Evolutionary conservation across 768 basidiomycete species (phyloP), one percentile per base, ranked within the genome.

Genomic region (Tubosaeta sp.): DNA sequence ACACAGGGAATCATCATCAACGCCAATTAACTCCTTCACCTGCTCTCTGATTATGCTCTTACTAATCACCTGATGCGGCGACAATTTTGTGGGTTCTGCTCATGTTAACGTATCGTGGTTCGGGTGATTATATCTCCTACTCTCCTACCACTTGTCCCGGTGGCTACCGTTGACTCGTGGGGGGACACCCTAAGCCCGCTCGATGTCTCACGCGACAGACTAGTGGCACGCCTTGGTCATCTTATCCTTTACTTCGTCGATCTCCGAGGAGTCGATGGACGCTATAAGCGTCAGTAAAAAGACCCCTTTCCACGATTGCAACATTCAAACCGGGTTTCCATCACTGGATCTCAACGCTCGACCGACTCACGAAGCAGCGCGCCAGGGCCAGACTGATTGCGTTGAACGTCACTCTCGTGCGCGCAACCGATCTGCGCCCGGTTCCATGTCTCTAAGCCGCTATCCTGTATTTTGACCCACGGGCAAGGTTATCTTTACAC

Each of bases 261-360:
- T 58, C 59, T 64, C 64, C 63, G 63, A 64, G 63, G 63, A 64
- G 51, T 55, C 54, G 14, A 40, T 53, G 49, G 38, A 42, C 44
- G 34, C 32, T 19, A 35, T 53, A 35, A 54, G 31, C 42, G 31
- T 46, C 49, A 47, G 56, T 39, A 51, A 52, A 48, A 27, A 22
- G 27, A n/a, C 14, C 18, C 14, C 46, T 36, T 44, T 47, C 36
- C 52, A 51, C 44, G 51, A 56, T 64, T 45, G 22, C 55, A 52
- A 35, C 36, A 36, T 44, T 48, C 48, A 35, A 46, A 38, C 45
- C 16, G 44, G 46, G 34, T 40, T 29, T 48, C 39, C 32, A 49
- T 56, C 46, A 31, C 14, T 43, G 39, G 31, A 59, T 54, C 48
- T 46, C 42, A 43, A 27, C 19, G 6, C 32, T 53, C 35, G 19